Percentiles rank a stretch among this genome's conserved stretches.
These are phyloP conservation scores for Codiaeum variegatum DNA, from an alignment of 441 rosid genomes.

Conservation along the genomic window DNA sequence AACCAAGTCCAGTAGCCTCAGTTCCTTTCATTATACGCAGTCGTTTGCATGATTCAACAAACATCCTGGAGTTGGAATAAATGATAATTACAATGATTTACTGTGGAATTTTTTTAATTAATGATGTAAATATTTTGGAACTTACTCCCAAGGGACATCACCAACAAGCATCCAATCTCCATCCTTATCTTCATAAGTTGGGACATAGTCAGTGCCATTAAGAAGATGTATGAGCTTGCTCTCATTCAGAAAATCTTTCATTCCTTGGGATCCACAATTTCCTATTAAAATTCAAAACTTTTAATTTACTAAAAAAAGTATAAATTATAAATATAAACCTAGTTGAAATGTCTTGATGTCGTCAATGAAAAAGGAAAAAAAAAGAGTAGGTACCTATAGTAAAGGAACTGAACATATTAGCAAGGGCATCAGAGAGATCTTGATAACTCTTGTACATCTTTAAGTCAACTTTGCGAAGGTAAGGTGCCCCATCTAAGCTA, in stretches of 20 bases:
- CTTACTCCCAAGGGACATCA: slow-evolving; percentile 90
- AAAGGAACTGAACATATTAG: slow-evolving; percentile 73
- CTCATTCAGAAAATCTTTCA: slow-evolving; percentile 72
- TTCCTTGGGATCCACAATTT: slow-evolving; percentile 65
- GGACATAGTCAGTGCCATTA: slow-evolving; percentile 65
- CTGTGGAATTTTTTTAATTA: background rate
- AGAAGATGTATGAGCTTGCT: slow-evolving; percentile 60
- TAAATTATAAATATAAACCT: too few species aligned
- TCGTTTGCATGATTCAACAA: slow-evolving; percentile 55
- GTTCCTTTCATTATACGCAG: slow-evolving; percentile 56
- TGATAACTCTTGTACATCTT: slow-evolving; percentile 59
- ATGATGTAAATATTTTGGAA: background rate
- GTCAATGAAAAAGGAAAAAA: too few species aligned
- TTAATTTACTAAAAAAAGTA: too few species aligned
- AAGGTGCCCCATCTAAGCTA: slow-evolving; percentile 88
- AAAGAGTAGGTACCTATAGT: slow-evolving; percentile 32
- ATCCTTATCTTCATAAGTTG: slow-evolving; percentile 86
- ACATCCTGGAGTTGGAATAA: slow-evolving; percentile 39
- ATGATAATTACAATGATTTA: background rate
- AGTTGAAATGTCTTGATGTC: too few species aligned
- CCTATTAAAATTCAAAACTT: too few species aligned
- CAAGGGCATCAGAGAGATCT: slow-evolving; percentile 59
- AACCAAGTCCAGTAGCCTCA: slow-evolving; percentile 54
- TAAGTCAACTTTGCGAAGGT: slow-evolving; percentile 77
- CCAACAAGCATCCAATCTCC: slow-evolving; percentile 97